Base-by-base conservation (phyloP, 1,139 yeast species). In the Suhomyces taliae region DNA sequence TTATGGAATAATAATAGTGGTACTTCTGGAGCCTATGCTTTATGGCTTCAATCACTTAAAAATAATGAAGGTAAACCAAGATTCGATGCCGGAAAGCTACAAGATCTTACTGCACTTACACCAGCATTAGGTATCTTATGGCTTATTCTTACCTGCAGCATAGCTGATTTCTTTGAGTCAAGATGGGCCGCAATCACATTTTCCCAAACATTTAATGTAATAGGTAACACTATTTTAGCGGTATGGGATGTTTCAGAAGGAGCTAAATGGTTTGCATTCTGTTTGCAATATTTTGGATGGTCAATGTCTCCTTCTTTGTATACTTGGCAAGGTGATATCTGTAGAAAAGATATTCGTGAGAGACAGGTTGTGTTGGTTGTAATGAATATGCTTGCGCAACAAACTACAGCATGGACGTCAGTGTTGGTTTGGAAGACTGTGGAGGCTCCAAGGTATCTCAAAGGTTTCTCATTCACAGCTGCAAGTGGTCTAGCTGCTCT, bases 121-220 rank as follows among this genome's bases (percentile, higher is more conserved):
- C 81, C 83, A 0, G 83, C 78, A 1, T 60, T 80, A 12, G 84
- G 84, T 41, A 65, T 81, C 34, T 49, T 77, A 6, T 79, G 76
- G 66, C 62, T 82, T 40, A 52, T 72, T 14, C 53, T 76, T 19
- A 67, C 72, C 8, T 78, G 85, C 58, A 53, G 60, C 29, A 60
- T 65, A 46, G 76, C 79, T 2, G 78, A 85, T 65, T 61, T 78
- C 36, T 71, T 78, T 50, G 75, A 75, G 29, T 70, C 78, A 27
- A 65, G 87, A 50, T 78, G 82, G 78, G 78, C 75, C 45, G 85
- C 86, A 0, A 76, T 83, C 45, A 50, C 76, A 4, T 65, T 75
- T 31, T 76, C 86, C 0, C 87, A 83, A 59, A 61, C 63, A 0
- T 70, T 73, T 51, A 72, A 72, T 49, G 60, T 72, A 7, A 50